Evolutionary conservation across 345 rosid genomes (phyloP), one percentile per base, ranked within the genome.

Genomic region (Arabidopsis suecica): DNA sequence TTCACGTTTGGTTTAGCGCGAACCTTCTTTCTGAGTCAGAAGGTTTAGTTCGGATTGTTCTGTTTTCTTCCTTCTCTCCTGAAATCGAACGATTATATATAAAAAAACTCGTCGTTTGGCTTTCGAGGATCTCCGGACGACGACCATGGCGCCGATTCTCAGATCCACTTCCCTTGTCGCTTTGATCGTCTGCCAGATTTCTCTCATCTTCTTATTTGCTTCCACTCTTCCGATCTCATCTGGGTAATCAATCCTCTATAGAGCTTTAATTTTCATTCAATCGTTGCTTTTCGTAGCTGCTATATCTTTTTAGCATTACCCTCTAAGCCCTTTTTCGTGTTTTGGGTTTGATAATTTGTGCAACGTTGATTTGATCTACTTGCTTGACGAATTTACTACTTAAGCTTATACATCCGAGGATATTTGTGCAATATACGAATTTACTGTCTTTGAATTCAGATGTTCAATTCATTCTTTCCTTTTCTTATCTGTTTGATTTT

Each of bases 91-190:
- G 22, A 73, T 48, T 38, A 67, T 25, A 72, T 3, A 28, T 3
- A 28, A 28, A 28, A 37, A 23, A 64, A 56, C 41, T 70, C 67
- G 67, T 70, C 30, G 67, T 57, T 58, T 64, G 22, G 68, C 6
- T 40, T 64, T 71, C 11, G 23, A 25, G 61, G 42, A 70, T 38
- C 61, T 47, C 25, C 20, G 5, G 18, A 64, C 80, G 80, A 71
- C 73, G 81, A 63, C 74, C 30, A 87, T 86, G 90, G 86, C 80
- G 13, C 79, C 68, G 70, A 71, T 82, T 54, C 23, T 68, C n/a
- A 82, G 89, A 83, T 79, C 82, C 75, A 78, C 56, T 66, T 73
- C 78, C 44, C 48, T 80, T 56, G 1, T 78, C 44, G 68, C 73
- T 8, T 14, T 81, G 6, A 51, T 89, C 59, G 34, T 78, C 37